phyloP scores from a whole-genome alignment of 2,329 filamentous ascomycete genomes.

The Biscogniauxia marginata region DNA sequence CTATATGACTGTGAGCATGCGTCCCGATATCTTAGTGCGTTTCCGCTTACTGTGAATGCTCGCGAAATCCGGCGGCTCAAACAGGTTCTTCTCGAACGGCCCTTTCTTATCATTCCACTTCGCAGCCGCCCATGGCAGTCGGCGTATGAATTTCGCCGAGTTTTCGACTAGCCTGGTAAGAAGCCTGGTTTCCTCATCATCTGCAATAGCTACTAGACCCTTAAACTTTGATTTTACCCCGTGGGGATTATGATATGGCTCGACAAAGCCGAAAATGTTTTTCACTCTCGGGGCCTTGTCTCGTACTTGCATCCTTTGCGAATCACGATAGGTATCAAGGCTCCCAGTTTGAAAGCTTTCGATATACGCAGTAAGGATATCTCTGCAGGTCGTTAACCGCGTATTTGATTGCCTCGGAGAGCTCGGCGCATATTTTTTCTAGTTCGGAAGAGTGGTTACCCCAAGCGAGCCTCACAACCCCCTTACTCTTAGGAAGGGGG shows the following conservation, averaged over 20 bases:
- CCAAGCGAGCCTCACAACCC: slow-evolving; percentile 46
- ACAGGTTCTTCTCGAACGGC: slow-evolving; percentile 70
- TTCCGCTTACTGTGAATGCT: slow-evolving; percentile 63
- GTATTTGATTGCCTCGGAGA: slow-evolving; percentile 46
- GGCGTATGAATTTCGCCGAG: slow-evolving; percentile 64
- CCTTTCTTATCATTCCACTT: slow-evolving; percentile 40
- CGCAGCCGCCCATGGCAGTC: slow-evolving; percentile 61
- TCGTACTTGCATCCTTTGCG: slow-evolving; percentile 56
- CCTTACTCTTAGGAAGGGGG: no score
- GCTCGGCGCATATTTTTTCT: slow-evolving; percentile 44
- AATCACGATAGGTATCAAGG: slow-evolving; percentile 54
- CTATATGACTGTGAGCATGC: slow-evolving; percentile 25
- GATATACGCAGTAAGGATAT: slow-evolving; percentile 49
- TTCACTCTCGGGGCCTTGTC: slow-evolving; percentile 57
- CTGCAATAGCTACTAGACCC: slow-evolving; percentile 59
- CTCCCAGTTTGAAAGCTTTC: slow-evolving; percentile 56
- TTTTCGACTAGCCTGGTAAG: slow-evolving; percentile 64
- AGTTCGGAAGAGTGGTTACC: slow-evolving; percentile 55
- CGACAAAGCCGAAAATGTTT: slow-evolving; percentile 60
- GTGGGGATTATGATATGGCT: slow-evolving; percentile 61
- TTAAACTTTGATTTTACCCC: slow-evolving; percentile 60
- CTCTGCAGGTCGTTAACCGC: slow-evolving; percentile 53
- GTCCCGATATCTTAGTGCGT: slow-evolving; percentile 6
- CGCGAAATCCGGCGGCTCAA: slow-evolving; percentile 71
- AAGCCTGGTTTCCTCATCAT: slow-evolving; percentile 59